Percentiles rank a stretch among this genome's conserved stretches.
Evolutionary conservation across 1,139 yeast species (phyloP).

Genomic region (Blastobotrys petasosporus): DNA sequence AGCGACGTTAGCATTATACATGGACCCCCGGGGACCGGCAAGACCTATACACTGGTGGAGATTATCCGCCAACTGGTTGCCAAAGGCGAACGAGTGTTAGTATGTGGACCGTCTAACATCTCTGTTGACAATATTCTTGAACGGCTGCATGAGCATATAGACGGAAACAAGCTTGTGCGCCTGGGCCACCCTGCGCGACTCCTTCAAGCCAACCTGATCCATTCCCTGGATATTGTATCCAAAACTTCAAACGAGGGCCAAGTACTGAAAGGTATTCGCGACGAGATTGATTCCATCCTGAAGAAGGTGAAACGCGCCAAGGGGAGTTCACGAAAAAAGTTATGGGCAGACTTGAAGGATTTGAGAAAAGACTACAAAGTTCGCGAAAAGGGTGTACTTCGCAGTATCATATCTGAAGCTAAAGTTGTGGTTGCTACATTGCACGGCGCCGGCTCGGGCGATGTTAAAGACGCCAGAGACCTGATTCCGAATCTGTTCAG

Average conservation of each 20-base stretch:
- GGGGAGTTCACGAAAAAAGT: conserved; percentile 50
- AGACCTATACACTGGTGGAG: conserved; percentile 84
- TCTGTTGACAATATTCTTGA: conserved; percentile 90
- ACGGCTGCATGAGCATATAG: conserved; percentile 50
- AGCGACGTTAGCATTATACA: conserved; percentile 55
- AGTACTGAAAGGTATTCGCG: conserved; percentile 59
- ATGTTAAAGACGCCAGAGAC: conserved; percentile 46
- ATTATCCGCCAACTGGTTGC: conserved; percentile 65
- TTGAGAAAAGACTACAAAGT: conserved; percentile 61
- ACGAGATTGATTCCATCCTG: conserved; percentile 62
- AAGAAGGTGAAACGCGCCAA: conserved; percentile 59
- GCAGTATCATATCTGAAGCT: conserved; percentile 53
- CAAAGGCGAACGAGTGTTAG: conserved; percentile 62
- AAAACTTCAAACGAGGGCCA: conserved; percentile 57
- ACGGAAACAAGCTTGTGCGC: conserved; percentile 57
- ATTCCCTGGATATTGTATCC: conserved; percentile 71
- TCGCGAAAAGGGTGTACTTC: conserved; percentile 60
- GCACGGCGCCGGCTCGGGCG: conserved; percentile 81
- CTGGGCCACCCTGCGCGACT: conserved; percentile 93
- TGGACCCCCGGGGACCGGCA: conserved; percentile 80
- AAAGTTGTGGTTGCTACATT: conserved; percentile 74
- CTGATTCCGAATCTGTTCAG: conserved; percentile 47
- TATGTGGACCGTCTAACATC: conserved; percentile 95
- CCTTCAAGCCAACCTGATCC: conserved; percentile 54
- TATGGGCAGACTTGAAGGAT: conserved; percentile 64